A percentile compares a stretch with the other conserved stretches of the same genome.
phyloP scores from a whole-genome alignment of 192 early-diverging fungal genomes.

The Coemansia javaensis region DNA sequence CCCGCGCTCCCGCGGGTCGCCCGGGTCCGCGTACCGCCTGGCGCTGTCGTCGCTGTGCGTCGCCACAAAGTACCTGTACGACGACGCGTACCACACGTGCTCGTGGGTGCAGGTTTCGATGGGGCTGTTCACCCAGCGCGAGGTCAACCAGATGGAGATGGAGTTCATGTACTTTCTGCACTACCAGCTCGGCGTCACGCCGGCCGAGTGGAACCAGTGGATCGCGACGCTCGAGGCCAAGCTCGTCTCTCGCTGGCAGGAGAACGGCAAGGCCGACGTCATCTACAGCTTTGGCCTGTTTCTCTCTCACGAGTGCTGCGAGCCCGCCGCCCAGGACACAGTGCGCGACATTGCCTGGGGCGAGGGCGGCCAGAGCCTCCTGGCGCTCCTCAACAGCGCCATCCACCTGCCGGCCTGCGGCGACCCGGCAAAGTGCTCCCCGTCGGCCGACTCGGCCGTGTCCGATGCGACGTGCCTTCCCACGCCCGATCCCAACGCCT shows the following conservation, averaged over 20 bases:
- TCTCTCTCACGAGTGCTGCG: slow-evolving; percentile 50
- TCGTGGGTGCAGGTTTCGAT: slow-evolving; percentile 63
- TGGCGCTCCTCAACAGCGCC: slow-evolving; percentile 39
- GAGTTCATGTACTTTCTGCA: slow-evolving; percentile 56
- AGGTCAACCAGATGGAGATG: slow-evolving; percentile 65
- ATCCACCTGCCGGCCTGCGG: slow-evolving; percentile 23
- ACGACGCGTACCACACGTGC: slow-evolving; percentile 63
- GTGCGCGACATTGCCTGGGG: slow-evolving; percentile 51
- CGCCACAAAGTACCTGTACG: slow-evolving; percentile 65
- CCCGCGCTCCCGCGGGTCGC: slow-evolving; percentile 53
- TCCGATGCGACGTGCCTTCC: slow-evolving; percentile 43
- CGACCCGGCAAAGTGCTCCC: slow-evolving; percentile 30
- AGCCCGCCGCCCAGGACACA: slow-evolving; percentile 36
- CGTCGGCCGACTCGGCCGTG: slow-evolving; percentile 44
- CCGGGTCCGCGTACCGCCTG: slow-evolving; percentile 57
- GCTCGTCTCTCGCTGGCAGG: slow-evolving; percentile 48
- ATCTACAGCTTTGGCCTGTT: slow-evolving; percentile 48
- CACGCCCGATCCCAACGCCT: slow-evolving; percentile 45
- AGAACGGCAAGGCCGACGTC: slow-evolving; percentile 46
- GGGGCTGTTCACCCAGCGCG: slow-evolving; percentile 53
- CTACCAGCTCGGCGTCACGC: slow-evolving; percentile 53
- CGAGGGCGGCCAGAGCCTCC: slow-evolving; percentile 44
- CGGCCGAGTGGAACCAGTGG: slow-evolving; percentile 53
- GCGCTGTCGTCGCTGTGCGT: slow-evolving; percentile 63
- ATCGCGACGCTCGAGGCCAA: slow-evolving; percentile 53